Percentiles rank a stretch among this genome's conserved stretches.
phyloP scores from a whole-genome alignment of 108 stramenopile species.

The Bacterosira constricta region DNA sequence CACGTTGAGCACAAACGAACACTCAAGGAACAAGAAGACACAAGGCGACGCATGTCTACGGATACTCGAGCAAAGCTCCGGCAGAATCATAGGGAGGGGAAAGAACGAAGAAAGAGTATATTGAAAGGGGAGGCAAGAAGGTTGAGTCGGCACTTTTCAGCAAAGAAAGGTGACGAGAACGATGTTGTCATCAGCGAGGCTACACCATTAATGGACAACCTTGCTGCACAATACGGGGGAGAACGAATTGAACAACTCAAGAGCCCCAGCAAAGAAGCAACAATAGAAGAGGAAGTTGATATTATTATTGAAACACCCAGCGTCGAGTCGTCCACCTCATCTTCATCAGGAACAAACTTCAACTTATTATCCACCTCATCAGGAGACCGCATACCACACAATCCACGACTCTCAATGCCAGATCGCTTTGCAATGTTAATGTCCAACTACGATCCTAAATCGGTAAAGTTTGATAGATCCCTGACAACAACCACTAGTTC shows the following conservation, averaged over 20 bases:
- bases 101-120: conserved; percentile 52
- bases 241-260: no score
- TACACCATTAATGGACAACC: no score
- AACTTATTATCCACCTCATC: neutral
- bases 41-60: conserved; percentile 65
- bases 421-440: conserved; percentile 47
- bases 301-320: neutral
- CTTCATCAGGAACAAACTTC: neutral
- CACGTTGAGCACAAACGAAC: conserved; percentile 78
- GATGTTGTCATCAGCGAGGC: no score
- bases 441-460: conserved; percentile 38
- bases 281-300: no score
- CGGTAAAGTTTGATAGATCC: conserved; percentile 16
- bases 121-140: no score
- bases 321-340: neutral
- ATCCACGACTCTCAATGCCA: conserved; percentile 24
- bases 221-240: no score
- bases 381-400: neutral
- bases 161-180: conserved; percentile 66
- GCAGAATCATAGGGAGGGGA: conserved; percentile 64
- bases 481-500: neutral
- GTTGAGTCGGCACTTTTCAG: no score
- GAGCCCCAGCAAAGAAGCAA: no score
- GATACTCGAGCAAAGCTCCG: conserved; percentile 64
- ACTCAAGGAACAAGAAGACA: conserved; percentile 72